These are phyloP conservation scores for Trametes hirsuta DNA, from an alignment of 1,284 basidiomycete genomes.

Conservation along the genomic window DNA sequence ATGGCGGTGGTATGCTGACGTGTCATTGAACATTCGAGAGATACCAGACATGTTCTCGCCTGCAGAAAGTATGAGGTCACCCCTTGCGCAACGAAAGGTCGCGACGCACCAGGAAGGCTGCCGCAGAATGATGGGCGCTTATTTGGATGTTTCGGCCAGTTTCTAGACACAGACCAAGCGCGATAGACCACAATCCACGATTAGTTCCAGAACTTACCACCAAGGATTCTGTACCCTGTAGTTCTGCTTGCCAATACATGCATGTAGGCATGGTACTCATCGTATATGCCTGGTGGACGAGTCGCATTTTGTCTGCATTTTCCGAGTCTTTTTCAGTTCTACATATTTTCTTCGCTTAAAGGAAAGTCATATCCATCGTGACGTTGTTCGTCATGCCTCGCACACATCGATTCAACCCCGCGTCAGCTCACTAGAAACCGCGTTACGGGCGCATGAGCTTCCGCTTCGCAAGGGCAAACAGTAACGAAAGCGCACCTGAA, in stretches of 20 bases:
- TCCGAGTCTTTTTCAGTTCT: slow-evolving; percentile 36
- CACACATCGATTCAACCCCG: slow-evolving; percentile 14
- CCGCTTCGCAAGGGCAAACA: neutral
- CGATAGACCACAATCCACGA: neutral
- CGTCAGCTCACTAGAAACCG: slow-evolving; percentile 30
- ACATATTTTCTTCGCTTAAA: slow-evolving; percentile 30
- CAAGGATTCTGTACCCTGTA: slow-evolving; percentile 9
- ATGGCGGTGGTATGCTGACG: neutral
- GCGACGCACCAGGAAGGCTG: neutral
- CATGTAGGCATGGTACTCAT: slow-evolving; percentile 8
- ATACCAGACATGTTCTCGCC: neutral
- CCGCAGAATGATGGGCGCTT: neutral
- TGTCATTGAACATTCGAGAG: slow-evolving; percentile 11
- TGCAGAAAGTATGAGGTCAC: slow-evolving; percentile 4
- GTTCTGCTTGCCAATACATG: slow-evolving; percentile 18
- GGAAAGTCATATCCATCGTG: neutral
- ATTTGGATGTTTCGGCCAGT: neutral
- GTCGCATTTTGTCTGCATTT: slow-evolving; percentile 32
- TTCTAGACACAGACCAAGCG: neutral
- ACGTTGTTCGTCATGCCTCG: neutral
- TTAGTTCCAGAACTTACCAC: too few species aligned
- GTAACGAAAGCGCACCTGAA: slow-evolving; percentile 55
- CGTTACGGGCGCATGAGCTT: neutral
- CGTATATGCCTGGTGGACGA: neutral
- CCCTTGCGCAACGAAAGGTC: slow-evolving; percentile 2